Percentiles rank a stretch among this genome's conserved stretches.
phyloP scores from a whole-genome alignment of 495 filamentous ascomycete species.

The Podospora anserina region DNA sequence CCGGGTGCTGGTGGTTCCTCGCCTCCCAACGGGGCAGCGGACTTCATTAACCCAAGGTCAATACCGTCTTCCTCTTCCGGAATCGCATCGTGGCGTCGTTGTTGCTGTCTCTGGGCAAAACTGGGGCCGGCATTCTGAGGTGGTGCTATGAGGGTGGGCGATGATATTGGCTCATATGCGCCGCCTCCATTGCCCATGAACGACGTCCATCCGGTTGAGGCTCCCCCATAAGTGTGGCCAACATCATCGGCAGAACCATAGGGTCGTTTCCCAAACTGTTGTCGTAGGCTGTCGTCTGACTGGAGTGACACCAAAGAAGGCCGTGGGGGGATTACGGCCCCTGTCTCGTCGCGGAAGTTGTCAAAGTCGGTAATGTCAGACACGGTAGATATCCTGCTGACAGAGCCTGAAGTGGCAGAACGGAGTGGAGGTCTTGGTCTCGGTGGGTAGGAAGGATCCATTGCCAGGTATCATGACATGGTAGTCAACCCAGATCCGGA shows the following conservation, averaged over 20 bases:
- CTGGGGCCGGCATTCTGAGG: conserved; percentile 20
- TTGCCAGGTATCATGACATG: conserved; percentile 21
- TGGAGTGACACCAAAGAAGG: conserved; percentile 45
- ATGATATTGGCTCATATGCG: conserved; percentile 37
- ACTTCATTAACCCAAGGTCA: conserved; percentile 39
- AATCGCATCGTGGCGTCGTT: conserved; percentile 33
- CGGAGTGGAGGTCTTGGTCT: conserved; percentile 25
- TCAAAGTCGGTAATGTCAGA: conserved; percentile 39
- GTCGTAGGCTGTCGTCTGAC: conserved; percentile 29
- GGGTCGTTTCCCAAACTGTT: not conserved
- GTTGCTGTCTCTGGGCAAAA: conserved; percentile 24
- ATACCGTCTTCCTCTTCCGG: conserved; percentile 44
- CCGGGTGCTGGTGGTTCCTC: conserved; percentile 16
- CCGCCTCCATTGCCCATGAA: conserved; percentile 17
- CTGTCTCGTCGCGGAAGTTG: conserved; percentile 26
- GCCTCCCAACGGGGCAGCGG: conserved; percentile 34
- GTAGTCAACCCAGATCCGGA: not conserved
- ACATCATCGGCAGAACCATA: conserved; percentile 1
- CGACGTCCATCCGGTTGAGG: conserved; percentile 17
- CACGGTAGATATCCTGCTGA: conserved; percentile 45
- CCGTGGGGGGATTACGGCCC: conserved; percentile 30
- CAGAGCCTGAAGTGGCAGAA: conserved; percentile 31
- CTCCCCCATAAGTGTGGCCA: conserved; percentile 18
- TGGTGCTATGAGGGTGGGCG: conserved; percentile 2
- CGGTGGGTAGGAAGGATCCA: conserved; percentile 23